Evolutionary conservation across 2,329 filamentous ascomycete species (phyloP).

Genomic region (Alternaria ethzedia): DNA sequence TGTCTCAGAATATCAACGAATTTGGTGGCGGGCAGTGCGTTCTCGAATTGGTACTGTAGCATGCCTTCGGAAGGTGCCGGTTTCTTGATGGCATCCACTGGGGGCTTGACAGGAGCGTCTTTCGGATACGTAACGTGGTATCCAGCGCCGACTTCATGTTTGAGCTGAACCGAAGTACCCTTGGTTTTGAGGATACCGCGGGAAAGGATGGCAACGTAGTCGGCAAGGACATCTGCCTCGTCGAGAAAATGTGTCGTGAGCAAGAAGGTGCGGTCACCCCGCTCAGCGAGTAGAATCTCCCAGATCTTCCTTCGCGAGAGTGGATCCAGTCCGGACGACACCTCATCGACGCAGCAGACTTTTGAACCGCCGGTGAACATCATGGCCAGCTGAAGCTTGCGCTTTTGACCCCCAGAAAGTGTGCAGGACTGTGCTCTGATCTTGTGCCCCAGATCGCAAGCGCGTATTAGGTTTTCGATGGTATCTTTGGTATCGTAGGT

Average conservation of each 20-base stretch:
- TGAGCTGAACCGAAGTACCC: constrained; percentile 85
- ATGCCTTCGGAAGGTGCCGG: constrained; percentile 62
- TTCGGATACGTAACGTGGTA: constrained; percentile 69
- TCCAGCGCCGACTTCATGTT: constrained; percentile 80
- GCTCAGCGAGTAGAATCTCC: constrained; percentile 88
- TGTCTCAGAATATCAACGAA: constrained; percentile 74
- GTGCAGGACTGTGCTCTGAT: constrained; percentile 74
- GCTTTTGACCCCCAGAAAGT: constrained; percentile 87
- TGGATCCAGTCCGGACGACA: constrained; percentile 86
- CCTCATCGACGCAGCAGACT: constrained; percentile 91
- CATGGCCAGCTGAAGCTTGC: constrained; percentile 90
- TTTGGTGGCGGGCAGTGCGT: constrained; percentile 72
- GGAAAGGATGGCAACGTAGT: constrained; percentile 86
- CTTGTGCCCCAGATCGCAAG: constrained; percentile 79
- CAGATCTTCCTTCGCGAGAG: constrained; percentile 87
- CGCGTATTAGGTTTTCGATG: constrained; percentile 67
- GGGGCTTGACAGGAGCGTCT: constrained; percentile 54
- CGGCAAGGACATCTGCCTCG: constrained; percentile 87
- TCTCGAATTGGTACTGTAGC: constrained; percentile 73
- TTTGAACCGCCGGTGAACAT: constrained; percentile 91
- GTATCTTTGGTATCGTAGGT: constrained; percentile 63
- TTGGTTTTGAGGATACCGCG: constrained; percentile 82
- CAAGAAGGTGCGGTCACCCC: constrained; percentile 81
- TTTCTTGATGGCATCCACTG: constrained; percentile 55
- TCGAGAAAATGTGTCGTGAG: constrained; percentile 94